Evolutionary conservation across 768 basidiomycete species (phyloP).

Genomic region (Kwoniella europaea): DNA sequence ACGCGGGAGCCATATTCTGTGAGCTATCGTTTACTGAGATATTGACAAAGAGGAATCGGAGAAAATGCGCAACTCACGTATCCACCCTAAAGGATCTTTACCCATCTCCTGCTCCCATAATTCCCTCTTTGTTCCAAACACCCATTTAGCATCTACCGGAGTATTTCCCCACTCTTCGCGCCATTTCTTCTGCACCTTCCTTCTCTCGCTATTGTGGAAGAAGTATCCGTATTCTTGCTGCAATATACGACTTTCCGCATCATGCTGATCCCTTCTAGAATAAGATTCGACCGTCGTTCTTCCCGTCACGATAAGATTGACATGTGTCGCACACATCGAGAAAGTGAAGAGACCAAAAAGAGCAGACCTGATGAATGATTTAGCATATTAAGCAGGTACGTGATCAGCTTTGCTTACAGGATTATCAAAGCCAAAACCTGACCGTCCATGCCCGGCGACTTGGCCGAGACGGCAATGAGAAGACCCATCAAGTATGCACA

Average conservation of each 20-base stretch:
- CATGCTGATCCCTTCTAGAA: conserved; percentile 65
- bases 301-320: conserved; percentile 67
- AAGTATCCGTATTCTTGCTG: conserved; percentile 65
- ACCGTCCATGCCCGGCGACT: conserved; percentile 63
- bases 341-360: conserved; percentile 75
- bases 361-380: conserved; percentile 63
- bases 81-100: conserved; percentile 69
- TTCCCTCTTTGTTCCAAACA: conserved; percentile 66
- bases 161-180: conserved; percentile 81
- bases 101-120: conserved; percentile 90
- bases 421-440: conserved; percentile 75
- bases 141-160: conserved; percentile 82
- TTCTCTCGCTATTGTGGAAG: conserved; percentile 58
- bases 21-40: background rate
- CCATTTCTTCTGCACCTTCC: conserved; percentile 63
- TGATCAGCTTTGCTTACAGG: conserved; percentile 64
- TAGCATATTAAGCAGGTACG: background rate
- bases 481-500: conserved; percentile 70
- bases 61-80: conserved; percentile 63
- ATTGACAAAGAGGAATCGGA: background rate
- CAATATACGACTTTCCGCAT: conserved; percentile 67
- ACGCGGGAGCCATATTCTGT: conserved; percentile 7
- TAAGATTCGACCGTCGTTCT: conserved; percentile 84
- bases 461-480: conserved; percentile 62
- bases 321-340: conserved; percentile 67